phyloP scores from a whole-genome alignment of 306 rosid species.

The Crotalaria pallida region DNA sequence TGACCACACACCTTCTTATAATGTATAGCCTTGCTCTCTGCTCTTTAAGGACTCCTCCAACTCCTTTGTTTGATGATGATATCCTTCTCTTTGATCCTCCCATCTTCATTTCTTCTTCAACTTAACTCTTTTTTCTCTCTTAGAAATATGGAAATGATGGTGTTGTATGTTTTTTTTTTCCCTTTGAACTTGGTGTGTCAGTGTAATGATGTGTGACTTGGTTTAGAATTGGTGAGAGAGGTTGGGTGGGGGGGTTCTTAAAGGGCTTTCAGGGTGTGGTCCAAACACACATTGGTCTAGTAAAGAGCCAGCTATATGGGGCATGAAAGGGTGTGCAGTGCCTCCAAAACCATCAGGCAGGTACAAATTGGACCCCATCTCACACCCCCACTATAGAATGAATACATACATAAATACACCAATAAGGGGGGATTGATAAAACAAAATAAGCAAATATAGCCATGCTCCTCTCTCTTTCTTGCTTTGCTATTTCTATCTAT shows the following conservation, averaged over 20 bases:
- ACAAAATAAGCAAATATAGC: conserved; percentile 18
- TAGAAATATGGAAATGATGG: neutral
- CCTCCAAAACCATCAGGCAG: conserved; percentile 66
- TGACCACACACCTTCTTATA: conserved; percentile 91
- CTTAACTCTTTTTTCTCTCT: neutral
- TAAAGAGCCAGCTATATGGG: conserved; percentile 60
- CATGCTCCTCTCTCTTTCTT: conserved; percentile 25
- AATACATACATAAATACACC: conserved; percentile 15
- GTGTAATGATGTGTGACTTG: conserved; percentile 20
- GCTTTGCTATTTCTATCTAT: conserved; percentile 21
- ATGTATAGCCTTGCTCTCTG: conserved; percentile 87
- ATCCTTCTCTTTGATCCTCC: conserved; percentile 71
- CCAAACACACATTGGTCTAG: conserved; percentile 44
- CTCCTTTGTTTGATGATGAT: conserved; percentile 60
- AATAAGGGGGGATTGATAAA: conserved; percentile 27
- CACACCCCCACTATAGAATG: conserved; percentile 34
- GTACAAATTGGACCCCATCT: conserved; percentile 37
- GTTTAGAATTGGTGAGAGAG: conserved; percentile 11
- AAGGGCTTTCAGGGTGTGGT: conserved; percentile 42
- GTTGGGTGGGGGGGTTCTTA: conserved; percentile 40
- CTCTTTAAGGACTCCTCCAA: conserved; percentile 80
- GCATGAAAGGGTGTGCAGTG: conserved; percentile 77
- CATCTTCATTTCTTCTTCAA: conserved; percentile 64
- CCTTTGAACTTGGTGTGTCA: conserved; percentile 10
- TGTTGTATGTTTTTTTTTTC: neutral